A percentile compares a stretch with the other conserved stretches of the same genome.
Evolutionary conservation across 768 basidiomycete species (phyloP).

Genomic region (button mushroom (Agaricus bisporus)): DNA sequence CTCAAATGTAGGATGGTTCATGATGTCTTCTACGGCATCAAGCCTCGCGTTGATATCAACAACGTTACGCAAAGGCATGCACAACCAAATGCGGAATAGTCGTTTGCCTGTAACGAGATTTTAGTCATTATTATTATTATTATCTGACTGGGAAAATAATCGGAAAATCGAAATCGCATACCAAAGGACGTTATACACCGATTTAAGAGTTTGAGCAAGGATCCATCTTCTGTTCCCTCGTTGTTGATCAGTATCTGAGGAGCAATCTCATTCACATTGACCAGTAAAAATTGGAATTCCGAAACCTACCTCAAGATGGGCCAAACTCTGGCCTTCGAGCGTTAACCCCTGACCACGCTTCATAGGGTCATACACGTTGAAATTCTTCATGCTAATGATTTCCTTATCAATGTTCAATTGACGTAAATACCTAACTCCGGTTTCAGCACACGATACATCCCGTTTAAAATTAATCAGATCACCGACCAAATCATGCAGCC

Average conservation of each 20-base stretch:
- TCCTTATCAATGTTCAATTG: constrained; percentile 96
- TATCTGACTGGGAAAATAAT: background rate
- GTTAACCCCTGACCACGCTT: constrained; percentile 79
- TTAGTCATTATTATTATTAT: background rate
- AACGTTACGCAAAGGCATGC: constrained; percentile 80
- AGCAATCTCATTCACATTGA: too few species aligned
- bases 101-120: constrained; percentile 62
- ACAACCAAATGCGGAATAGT: constrained; percentile 95
- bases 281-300: background rate
- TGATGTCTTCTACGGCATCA: constrained; percentile 90
- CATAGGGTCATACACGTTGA: constrained; percentile 97
- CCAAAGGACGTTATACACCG: constrained; percentile 92
- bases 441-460: constrained; percentile 23
- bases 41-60: constrained; percentile 86
- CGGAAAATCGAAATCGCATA: constrained; percentile 23
- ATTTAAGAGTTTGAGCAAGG: constrained; percentile 74
- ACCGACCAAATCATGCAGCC: constrained; percentile 88
- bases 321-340: constrained; percentile 91
- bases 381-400: constrained; percentile 92
- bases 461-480: background rate
- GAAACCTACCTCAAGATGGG: constrained; percentile 78
- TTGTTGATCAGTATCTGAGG: constrained; percentile 79
- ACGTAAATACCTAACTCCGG: constrained; percentile 57
- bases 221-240: constrained; percentile 90
- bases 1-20: constrained; percentile 74